phyloP scores from a whole-genome alignment of 371 early-diverging fungal species.

The Rhizopus delemar region DNA sequence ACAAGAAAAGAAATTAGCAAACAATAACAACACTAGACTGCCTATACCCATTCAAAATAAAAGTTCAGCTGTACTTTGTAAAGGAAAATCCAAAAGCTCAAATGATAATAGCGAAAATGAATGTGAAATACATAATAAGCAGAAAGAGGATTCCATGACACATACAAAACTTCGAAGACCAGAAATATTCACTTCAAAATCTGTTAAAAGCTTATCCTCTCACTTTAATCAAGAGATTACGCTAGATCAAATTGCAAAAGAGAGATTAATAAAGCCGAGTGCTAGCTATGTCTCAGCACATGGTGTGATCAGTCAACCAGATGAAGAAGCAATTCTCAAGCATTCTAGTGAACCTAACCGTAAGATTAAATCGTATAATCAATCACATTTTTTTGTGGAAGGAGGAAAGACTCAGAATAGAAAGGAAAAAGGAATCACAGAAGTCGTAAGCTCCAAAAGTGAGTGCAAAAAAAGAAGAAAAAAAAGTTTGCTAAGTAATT shows the following conservation, averaged over 20 bases:
- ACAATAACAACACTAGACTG: too few relatives aligned
- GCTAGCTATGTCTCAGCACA: slow-evolving; percentile 30
- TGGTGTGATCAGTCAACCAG: slow-evolving; percentile 29
- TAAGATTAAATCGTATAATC: slow-evolving; percentile 19
- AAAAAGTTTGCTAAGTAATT: slow-evolving; percentile 10
- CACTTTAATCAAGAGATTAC: slow-evolving; percentile 17
- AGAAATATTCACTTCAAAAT: slow-evolving; percentile 17
- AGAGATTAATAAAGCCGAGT: slow-evolving; percentile 17
- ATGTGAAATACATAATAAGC: too few relatives aligned
- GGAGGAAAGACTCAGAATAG: slow-evolving; percentile 13
- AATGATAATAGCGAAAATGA: too few relatives aligned
- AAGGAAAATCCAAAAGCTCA: too few relatives aligned
- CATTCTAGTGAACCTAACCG: neutral
- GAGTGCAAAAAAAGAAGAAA: neutral
- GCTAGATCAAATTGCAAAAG: slow-evolving; percentile 29
- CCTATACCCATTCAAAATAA: too few relatives aligned
- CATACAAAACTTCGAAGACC: slow-evolving; percentile 17
- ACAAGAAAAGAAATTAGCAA: too few relatives aligned
- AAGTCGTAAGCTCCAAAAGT: slow-evolving; percentile 18
- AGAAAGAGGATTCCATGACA: too few relatives aligned
- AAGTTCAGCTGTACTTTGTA: too few relatives aligned
- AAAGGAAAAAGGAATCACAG: slow-evolving; percentile 13
- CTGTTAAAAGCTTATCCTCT: slow-evolving; percentile 5
- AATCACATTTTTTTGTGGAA: slow-evolving; percentile 25
- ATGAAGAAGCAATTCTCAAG: slow-evolving; percentile 6